Evolutionary conservation across 495 filamentous ascomycete genomes (phyloP).

Genomic region (Trichocladium antarcticum): DNA sequence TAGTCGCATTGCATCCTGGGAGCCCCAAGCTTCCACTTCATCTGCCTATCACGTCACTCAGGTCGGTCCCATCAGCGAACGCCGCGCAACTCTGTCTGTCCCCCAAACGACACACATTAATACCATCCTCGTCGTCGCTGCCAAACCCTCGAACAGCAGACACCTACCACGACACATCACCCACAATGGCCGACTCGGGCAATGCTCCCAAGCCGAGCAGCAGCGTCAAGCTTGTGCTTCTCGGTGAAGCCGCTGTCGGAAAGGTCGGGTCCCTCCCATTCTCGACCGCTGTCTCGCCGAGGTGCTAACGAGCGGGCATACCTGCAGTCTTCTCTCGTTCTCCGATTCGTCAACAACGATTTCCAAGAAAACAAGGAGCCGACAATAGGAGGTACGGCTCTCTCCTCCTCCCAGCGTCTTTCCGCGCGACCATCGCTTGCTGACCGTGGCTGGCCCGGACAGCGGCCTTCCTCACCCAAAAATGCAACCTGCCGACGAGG

Average conservation of each 20-base stretch:
- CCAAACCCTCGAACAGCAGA: not conserved
- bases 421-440: no score
- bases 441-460: slow-evolving; percentile 7
- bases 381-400: slow-evolving; percentile 81
- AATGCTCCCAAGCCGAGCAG: slow-evolving; percentile 87
- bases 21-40: not conserved
- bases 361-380: slow-evolving; percentile 99
- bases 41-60: slow-evolving; percentile 28
- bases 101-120: not conserved
- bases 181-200: slow-evolving; percentile 38
- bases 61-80: slow-evolving; percentile 2
- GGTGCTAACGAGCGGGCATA: slow-evolving; percentile 15
- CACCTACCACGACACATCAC: not conserved
- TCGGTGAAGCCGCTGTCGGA: slow-evolving; percentile 94
- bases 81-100: slow-evolving; percentile 1
- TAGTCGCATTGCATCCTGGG: slow-evolving; percentile 19
- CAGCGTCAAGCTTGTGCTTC: slow-evolving; percentile 95
- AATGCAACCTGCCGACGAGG: slow-evolving; percentile 88
- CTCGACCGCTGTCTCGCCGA: not conserved
- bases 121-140: not conserved
- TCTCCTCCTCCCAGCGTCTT: not conserved
- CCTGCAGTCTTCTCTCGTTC: slow-evolving; percentile 81
- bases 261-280: slow-evolving; percentile 50
- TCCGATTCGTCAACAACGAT: slow-evolving; percentile 98
- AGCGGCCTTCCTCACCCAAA: slow-evolving; percentile 98